phyloP scores from a whole-genome alignment of 176 grass and related monocot species.

The Oryza glaberrima region DNA sequence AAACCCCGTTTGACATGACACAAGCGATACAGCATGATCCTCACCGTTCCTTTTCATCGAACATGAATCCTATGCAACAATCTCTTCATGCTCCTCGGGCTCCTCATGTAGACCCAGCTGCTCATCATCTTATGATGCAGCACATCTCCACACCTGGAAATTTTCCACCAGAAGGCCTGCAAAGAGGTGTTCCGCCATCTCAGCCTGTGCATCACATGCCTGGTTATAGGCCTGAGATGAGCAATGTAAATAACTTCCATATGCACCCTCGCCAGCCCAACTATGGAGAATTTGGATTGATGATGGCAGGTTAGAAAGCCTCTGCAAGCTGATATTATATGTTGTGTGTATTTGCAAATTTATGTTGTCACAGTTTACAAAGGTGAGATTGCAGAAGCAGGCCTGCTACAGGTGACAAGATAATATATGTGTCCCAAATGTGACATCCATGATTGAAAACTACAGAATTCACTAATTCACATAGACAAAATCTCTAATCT shows the following conservation, averaged over 20 bases:
- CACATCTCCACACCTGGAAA: conserved; percentile 59
- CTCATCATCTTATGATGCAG: conserved; percentile 74
- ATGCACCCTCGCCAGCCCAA: conserved; percentile 72
- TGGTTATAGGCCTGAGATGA: conserved; percentile 72
- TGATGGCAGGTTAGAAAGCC: conserved; percentile 65
- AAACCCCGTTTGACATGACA: conserved; percentile 50
- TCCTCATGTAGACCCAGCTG: conserved; percentile 61
- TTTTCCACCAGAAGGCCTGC: conserved; percentile 66
- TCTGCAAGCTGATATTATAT: conserved; percentile 29
- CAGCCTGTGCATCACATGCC: conserved; percentile 64
- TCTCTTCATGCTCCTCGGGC: conserved; percentile 45
- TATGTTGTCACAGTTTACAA: conserved; percentile 19
- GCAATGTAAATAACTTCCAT: conserved; percentile 76
- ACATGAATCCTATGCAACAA: conserved; percentile 60
- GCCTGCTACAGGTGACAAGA: background rate
- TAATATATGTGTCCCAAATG: conserved; percentile 8
- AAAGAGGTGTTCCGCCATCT: conserved; percentile 69
- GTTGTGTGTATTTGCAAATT: conserved; percentile 19
- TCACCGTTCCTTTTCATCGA: conserved; percentile 59
- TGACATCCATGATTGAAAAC: background rate
- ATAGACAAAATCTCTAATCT: background rate
- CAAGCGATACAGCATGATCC: conserved; percentile 60
- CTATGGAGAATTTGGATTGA: conserved; percentile 69
- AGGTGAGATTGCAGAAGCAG: conserved; percentile 21
- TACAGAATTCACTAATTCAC: background rate